Evolutionary conservation across 2,329 filamentous ascomycete genomes (phyloP).

Genomic region (Claviceps capensis): DNA sequence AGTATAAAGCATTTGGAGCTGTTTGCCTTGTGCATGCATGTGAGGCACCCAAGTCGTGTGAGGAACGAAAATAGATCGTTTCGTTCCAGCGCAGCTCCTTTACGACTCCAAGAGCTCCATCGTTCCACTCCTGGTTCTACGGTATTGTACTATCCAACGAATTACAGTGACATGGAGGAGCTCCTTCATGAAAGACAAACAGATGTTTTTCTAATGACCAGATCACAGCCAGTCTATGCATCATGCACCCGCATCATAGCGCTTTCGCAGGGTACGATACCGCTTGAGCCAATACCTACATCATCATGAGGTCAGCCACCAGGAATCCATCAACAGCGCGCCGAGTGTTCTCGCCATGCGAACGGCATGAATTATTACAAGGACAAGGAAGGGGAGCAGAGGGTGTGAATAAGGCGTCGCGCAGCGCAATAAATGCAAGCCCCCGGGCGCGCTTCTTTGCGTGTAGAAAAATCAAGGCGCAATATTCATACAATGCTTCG

Average conservation of each 20-base stretch:
- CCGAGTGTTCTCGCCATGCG: not conserved
- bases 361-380: not conserved
- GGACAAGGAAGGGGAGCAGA: not conserved
- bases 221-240: not conserved
- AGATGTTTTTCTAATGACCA: not conserved
- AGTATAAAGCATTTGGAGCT: not conserved
- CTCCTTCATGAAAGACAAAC: not conserved
- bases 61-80: not conserved
- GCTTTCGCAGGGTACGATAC: constrained; percentile 71
- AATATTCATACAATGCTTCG: constrained; percentile 64
- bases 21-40: constrained; percentile 6
- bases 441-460: not conserved
- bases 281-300: constrained; percentile 79
- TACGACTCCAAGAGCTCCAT: not conserved
- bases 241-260: constrained; percentile 45
- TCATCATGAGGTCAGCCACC: constrained; percentile 1
- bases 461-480: not conserved
- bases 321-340: not conserved
- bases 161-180: not conserved
- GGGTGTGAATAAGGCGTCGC: too few species aligned
- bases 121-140: not conserved
- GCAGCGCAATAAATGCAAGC: not conserved
- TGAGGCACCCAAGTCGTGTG: not conserved
- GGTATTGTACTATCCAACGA: not conserved
- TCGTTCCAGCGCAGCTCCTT: not conserved